A percentile compares a stretch with the other conserved stretches of the same genome.
phyloP scores from a whole-genome alignment of 2,329 filamentous ascomycete species.

The Fonsecaea pedrosoi region DNA sequence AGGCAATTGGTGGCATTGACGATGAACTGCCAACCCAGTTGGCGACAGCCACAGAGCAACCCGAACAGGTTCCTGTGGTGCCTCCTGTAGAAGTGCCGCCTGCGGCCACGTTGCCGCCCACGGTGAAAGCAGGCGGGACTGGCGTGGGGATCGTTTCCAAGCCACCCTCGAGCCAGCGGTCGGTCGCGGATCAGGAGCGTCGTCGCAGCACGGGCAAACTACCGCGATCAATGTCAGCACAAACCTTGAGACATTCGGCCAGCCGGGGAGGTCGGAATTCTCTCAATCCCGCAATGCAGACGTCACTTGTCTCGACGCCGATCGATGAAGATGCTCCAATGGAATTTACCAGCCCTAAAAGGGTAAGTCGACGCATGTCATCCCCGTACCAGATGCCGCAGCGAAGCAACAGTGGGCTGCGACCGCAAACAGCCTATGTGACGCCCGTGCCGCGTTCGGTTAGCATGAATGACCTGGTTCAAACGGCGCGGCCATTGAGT shows the following conservation, averaged over 20 bases:
- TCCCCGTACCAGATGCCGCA: slow-evolving; percentile 23
- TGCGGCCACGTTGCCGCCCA: slow-evolving; percentile 16
- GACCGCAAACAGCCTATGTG: slow-evolving; percentile 24
- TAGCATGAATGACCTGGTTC: slow-evolving; percentile 14
- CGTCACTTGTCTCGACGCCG: slow-evolving; percentile 30
- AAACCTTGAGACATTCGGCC: slow-evolving; percentile 22
- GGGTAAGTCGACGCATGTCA: slow-evolving; percentile 26
- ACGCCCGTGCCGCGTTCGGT: not conserved
- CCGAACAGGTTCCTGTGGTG: not conserved
- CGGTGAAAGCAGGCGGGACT: slow-evolving; percentile 24
- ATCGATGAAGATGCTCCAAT: slow-evolving; percentile 37
- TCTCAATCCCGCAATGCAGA: slow-evolving; percentile 24
- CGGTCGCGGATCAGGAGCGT: slow-evolving; percentile 31
- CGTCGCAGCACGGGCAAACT: slow-evolving; percentile 17
- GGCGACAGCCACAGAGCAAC: slow-evolving; percentile 5
- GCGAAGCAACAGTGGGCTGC: slow-evolving; percentile 5
- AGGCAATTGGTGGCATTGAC: slow-evolving; percentile 52
- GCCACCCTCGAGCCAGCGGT: slow-evolving; percentile 18
- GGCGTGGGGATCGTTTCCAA: slow-evolving; percentile 34
- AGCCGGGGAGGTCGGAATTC: slow-evolving; percentile 22
- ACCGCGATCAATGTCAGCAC: slow-evolving; percentile 24
- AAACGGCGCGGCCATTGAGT: slow-evolving; percentile 15
- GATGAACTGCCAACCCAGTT: slow-evolving; percentile 34
- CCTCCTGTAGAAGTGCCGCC: slow-evolving; percentile 16
- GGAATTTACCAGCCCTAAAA: slow-evolving; percentile 29